Percentiles rank a stretch among this genome's conserved stretches.
These are phyloP conservation scores for Elsinoe fawcettii DNA, from an alignment of 2,329 filamentous ascomycete species.

Conservation along the genomic window DNA sequence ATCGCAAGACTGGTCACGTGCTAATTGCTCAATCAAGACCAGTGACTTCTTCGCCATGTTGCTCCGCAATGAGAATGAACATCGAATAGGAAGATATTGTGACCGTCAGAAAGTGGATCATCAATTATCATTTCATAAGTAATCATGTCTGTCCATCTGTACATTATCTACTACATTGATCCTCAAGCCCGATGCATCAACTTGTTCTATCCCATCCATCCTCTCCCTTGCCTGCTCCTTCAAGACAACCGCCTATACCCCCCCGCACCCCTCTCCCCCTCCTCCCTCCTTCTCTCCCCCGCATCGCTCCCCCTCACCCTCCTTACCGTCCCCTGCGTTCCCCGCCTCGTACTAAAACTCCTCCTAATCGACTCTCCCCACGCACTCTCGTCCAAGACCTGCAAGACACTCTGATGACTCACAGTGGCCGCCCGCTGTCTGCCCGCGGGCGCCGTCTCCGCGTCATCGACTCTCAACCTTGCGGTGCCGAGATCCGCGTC, in stretches of 20 bases:
- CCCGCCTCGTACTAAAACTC: constrained; percentile 53
- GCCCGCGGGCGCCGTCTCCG: constrained; percentile 14
- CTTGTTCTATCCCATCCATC: background rate
- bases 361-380: constrained; percentile 90
- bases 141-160: background rate
- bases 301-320: constrained; percentile 4
- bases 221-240: background rate
- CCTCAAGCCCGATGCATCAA: too few species aligned
- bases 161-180: constrained; percentile 1
- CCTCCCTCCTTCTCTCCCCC: background rate
- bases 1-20: too few species aligned
- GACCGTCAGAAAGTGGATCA: background rate
- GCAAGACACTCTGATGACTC: constrained; percentile 68
- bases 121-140: background rate
- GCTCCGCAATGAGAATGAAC: too few species aligned
- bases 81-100: background rate
- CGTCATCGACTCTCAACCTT: constrained; percentile 19
- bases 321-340: background rate
- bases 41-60: too few species aligned
- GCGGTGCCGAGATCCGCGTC: constrained; percentile 22
- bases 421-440: constrained; percentile 60
- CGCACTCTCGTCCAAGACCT: constrained; percentile 78
- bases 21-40: too few species aligned
- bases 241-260: constrained; percentile 5
- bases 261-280: background rate